Conservation (phyloP, 768 basidiomycete genomes). For the Tephrocybe rancida region DNA sequence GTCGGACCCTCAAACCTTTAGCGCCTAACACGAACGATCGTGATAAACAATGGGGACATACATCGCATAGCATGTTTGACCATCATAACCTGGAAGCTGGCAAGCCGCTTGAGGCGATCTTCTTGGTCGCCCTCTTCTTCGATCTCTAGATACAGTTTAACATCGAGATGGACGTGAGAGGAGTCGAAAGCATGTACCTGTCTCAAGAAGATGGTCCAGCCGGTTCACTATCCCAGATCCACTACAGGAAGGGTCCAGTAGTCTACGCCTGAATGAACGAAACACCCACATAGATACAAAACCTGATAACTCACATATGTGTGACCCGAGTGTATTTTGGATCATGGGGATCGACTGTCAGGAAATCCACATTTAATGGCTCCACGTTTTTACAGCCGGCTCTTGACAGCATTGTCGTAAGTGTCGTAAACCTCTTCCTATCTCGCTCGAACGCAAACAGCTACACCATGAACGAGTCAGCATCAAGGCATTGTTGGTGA, state of each 20-base stretch:
- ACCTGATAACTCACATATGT: conserved; percentile 70
- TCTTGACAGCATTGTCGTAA: conserved; percentile 83
- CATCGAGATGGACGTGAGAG: conserved; percentile 2
- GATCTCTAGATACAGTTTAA: conserved; percentile 39
- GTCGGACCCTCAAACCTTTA: conserved; percentile 5
- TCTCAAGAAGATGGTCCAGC: conserved; percentile 79
- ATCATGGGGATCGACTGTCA: conserved; percentile 72
- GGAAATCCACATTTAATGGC: conserved; percentile 81
- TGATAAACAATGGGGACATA: conserved; percentile 35
- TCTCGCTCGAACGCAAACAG: conserved; percentile 91
- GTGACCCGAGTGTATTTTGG: conserved; percentile 66
- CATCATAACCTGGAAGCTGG: conserved; percentile 88
- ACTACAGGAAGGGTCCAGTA: conserved; percentile 96
- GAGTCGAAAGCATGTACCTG: conserved; percentile 46
- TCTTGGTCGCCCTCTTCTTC: conserved; percentile 60
- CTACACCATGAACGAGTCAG: conserved; percentile 33
- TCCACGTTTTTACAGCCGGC: conserved; percentile 84
- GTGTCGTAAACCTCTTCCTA: conserved; percentile 75
- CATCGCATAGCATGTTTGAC: conserved; percentile 96
- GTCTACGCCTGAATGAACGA: conserved; percentile 40
- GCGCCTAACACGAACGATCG: conserved; percentile 1
- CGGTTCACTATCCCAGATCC: conserved; percentile 93
- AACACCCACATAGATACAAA: background rate
- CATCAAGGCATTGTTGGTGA: background rate
- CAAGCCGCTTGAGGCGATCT: conserved; percentile 80